Percentiles rank a stretch among this genome's conserved stretches.
Evolutionary conservation across 106 monocot genomes (phyloP).

Genomic region (Dendrobium chrysotoxum): DNA sequence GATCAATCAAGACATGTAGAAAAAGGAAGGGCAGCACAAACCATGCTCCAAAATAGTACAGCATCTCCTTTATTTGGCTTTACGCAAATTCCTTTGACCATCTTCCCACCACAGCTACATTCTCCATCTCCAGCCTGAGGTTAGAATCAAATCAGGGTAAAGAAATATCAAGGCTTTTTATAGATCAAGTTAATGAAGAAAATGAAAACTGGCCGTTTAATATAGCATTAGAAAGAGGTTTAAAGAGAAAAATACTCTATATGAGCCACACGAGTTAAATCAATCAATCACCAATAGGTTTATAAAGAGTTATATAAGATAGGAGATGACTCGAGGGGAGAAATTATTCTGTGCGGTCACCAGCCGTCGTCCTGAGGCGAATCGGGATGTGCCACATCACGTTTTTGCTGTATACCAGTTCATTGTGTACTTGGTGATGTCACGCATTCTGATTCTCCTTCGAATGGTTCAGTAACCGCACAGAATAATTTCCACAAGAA

Average conservation of each 20-base stretch:
- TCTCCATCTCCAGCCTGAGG: constrained; percentile 58
- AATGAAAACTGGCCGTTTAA: neutral
- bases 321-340: neutral
- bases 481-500: no score
- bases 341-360: no score
- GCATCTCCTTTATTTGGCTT: constrained; percentile 87
- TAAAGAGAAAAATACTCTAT: no score
- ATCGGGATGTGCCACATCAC: no score
- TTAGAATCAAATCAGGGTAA: neutral
- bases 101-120: constrained; percentile 87
- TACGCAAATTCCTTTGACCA: constrained; percentile 58
- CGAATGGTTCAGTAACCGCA: no score
- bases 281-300: no score
- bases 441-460: no score
- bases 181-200: neutral
- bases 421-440: no score
- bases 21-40: constrained; percentile 16
- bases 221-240: neutral
- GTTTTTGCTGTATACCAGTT: no score
- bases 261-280: no score
- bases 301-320: neutral
- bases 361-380: no score
- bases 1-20: neutral
- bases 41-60: constrained; percentile 97
- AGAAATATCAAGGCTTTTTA: neutral